Evolutionary conservation across 495 filamentous ascomycete species (phyloP).

Genomic region (Hyaloscypha finlandica): DNA sequence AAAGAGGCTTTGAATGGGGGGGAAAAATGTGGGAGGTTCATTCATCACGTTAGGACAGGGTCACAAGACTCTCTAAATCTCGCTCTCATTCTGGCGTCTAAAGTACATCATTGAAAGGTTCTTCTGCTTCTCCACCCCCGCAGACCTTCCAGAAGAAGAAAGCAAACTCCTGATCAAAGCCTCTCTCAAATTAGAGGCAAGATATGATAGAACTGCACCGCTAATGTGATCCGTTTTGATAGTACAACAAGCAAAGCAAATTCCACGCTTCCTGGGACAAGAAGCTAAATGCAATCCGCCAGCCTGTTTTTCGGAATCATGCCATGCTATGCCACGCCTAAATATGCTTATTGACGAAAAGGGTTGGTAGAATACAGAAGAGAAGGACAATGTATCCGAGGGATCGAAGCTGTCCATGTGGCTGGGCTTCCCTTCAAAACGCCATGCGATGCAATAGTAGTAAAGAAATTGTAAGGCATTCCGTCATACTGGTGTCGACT

Average conservation of each 20-base stretch:
- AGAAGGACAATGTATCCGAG: slow-evolving; percentile 11
- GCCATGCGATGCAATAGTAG: slow-evolving; percentile 9
- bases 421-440: slow-evolving; percentile 14
- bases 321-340: slow-evolving; percentile 6
- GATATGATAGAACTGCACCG: slow-evolving; percentile 18
- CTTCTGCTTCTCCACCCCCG: background rate
- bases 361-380: slow-evolving; percentile 16
- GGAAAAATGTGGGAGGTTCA: background rate
- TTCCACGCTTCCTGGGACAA: background rate
- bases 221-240: slow-evolving; percentile 17
- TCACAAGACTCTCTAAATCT: background rate
- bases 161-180: background rate
- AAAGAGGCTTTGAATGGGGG: too few relatives aligned
- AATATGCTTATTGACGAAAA: background rate
- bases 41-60: background rate
- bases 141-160: background rate
- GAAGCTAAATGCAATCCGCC: slow-evolving; percentile 6
- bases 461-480: background rate
- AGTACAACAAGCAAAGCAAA: slow-evolving; percentile 14
- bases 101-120: background rate
- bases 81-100: background rate
- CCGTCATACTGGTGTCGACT: background rate
- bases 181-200: background rate
- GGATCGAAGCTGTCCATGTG: background rate
- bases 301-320: background rate